Conservation (phyloP, 225 moss, liverwort and hornwort genomes). For the Anthoceros angustus region DNA sequence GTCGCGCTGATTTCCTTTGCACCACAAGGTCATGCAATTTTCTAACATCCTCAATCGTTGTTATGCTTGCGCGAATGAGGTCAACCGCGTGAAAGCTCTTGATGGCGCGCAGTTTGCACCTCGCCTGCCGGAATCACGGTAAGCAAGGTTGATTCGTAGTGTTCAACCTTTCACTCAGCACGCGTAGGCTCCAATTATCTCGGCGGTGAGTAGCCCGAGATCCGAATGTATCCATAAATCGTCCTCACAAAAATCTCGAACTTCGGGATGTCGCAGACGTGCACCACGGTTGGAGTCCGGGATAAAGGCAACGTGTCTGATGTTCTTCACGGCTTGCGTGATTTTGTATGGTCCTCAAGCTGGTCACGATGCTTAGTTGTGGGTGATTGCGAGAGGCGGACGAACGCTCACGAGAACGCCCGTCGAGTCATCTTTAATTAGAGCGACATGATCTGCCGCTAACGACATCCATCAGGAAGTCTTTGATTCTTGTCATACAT, state of each 20-base stretch:
- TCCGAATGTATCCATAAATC: background rate
- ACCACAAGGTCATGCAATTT: background rate
- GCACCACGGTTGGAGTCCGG: background rate
- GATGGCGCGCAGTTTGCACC: no score
- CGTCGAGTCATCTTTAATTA: slow-evolving; percentile 3
- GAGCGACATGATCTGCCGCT: background rate
- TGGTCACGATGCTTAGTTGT: background rate
- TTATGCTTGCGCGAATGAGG: background rate
- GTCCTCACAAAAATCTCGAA: slow-evolving; percentile 1
- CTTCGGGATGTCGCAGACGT: background rate
- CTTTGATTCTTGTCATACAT: background rate
- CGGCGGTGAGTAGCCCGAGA: slow-evolving; percentile 1
- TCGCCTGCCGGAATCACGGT: background rate
- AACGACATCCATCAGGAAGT: background rate
- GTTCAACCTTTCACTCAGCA: slow-evolving; percentile 3
- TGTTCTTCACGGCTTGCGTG: background rate
- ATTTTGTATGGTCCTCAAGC: background rate
- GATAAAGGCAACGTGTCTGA: background rate
- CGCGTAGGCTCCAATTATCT: background rate
- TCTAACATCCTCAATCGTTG: background rate
- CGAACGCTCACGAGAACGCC: slow-evolving; percentile 3
- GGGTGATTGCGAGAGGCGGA: background rate
- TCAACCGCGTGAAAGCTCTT: background rate
- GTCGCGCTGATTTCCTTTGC: slow-evolving; percentile 3
- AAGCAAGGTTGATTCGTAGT: slow-evolving; percentile 1